Base-by-base conservation (phyloP, 768 basidiomycete species). In the Amanita phalloides region DNA sequence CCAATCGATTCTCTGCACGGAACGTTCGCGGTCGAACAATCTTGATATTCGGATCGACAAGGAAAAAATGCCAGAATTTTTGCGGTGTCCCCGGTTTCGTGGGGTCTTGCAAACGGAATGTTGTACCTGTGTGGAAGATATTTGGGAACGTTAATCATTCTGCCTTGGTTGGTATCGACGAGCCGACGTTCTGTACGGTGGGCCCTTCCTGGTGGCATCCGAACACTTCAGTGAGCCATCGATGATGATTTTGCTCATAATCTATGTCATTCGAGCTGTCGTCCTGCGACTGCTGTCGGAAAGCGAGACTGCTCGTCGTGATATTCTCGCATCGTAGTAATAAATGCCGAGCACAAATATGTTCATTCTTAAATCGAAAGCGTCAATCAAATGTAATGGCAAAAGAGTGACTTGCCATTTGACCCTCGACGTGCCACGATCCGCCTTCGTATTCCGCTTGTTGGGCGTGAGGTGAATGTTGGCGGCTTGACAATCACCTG, bases 21-120 rank as follows among this genome's bases (percentile, higher is more conserved):
- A 7, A 70, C 59, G 17, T 58, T 55, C 1, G 62, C 61, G 3
- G 71, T 66, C 1, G 66, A 66, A 60, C 59, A 6, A 69, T 57
- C 0, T 54, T 47, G 9, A 57, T 47, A 6, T 57, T 53, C 1
- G 71, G 71, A 48, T 72, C 68, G 49, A 70, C 64, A 45, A 73
- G 64, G 58, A 69, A 69, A n/a, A 48, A 71, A 58, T 5, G 62
- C 64, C 26, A 72, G 57, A 21, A 72, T 71, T 56, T n/a, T 69
- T 73, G 28, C 68, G 62, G 48, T 67, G 62, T 6, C 70, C 70
- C 71, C 11, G 33, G 33, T 33, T 33, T 33, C 33, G 33, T 33
- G 33, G 33, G 11, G 33, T 33, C 33, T 33, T 1, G 53, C 48
- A 71, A 63, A 32, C 58, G 48, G 56, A 72, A 72, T 6, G 68